Evolutionary conservation across 331 rosid genomes (phyloP).

Genomic region (Quercus tomentella): DNA sequence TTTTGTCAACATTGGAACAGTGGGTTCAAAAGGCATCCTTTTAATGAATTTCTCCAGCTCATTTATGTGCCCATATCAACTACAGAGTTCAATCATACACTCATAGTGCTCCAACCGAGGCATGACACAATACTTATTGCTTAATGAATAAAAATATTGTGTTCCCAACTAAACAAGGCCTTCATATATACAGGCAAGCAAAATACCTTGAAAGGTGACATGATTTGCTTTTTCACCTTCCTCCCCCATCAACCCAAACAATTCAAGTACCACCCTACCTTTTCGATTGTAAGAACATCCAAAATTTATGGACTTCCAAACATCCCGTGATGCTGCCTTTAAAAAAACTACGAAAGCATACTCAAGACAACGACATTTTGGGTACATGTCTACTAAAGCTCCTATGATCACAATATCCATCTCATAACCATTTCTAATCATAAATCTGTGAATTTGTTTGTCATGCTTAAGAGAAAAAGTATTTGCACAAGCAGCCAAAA

Average conservation of each 20-base stretch:
- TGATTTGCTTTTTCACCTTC: constrained; percentile 68
- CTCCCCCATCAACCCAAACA: constrained; percentile 45
- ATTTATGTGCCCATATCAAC: no score
- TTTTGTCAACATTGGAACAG: no score
- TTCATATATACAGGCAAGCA: constrained; percentile 59
- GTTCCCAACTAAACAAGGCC: constrained; percentile 54
- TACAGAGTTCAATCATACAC: no score
- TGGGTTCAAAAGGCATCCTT: no score
- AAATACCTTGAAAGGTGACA: constrained; percentile 61
- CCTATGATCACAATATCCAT: constrained; percentile 39
- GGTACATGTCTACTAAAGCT: constrained; percentile 68
- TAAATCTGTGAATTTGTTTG: no score
- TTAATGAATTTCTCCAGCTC: no score
- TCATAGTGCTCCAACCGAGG: constrained; percentile 62
- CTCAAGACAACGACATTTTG: constrained; percentile 48
- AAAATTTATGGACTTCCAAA: constrained; percentile 66
- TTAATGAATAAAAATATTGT: constrained; percentile 50
- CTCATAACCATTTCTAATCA: no score
- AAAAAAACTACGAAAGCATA: constrained; percentile 57
- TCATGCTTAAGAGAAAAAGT: no score
- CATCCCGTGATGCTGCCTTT: constrained; percentile 42
- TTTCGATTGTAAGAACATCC: constrained; percentile 61
- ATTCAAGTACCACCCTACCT: constrained; percentile 40
- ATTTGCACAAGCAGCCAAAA: no score
- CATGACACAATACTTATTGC: constrained; percentile 38